Evolutionary conservation across 768 basidiomycete genomes (phyloP).

Genomic region (Mycena vitilis): DNA sequence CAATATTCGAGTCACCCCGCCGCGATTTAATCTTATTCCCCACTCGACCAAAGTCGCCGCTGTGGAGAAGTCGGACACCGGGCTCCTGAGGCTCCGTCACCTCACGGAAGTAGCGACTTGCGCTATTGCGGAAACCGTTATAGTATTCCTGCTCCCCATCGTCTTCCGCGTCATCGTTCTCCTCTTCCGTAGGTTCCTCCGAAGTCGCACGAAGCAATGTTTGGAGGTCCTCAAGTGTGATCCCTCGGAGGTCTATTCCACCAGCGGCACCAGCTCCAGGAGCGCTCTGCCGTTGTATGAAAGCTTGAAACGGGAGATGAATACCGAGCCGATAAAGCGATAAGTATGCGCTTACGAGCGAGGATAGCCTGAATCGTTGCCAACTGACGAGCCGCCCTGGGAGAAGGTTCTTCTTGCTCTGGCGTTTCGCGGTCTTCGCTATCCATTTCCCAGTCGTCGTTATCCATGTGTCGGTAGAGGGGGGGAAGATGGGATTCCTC

Average conservation of each 20-base stretch:
- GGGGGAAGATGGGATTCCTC: slow-evolving; percentile 1
- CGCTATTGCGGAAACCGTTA: slow-evolving; percentile 26
- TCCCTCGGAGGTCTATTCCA: slow-evolving; percentile 23
- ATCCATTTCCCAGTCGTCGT: slow-evolving; percentile 49
- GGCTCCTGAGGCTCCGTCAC: slow-evolving; percentile 69
- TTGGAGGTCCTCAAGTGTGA: slow-evolving; percentile 43
- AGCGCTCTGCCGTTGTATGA: slow-evolving; percentile 23
- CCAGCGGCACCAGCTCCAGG: neutral
- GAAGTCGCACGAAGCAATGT: slow-evolving; percentile 34
- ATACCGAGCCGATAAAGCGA: neutral
- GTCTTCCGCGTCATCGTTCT: slow-evolving; percentile 53
- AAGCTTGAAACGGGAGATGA: slow-evolving; percentile 16
- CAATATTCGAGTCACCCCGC: slow-evolving; percentile 58
- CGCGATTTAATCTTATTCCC: slow-evolving; percentile 59
- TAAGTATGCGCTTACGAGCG: slow-evolving; percentile 14
- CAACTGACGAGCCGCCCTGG: slow-evolving; percentile 31
- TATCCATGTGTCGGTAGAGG: slow-evolving; percentile 32
- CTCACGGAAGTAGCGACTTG: slow-evolving; percentile 47
- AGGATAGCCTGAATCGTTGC: slow-evolving; percentile 31
- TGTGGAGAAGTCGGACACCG: slow-evolving; percentile 73
- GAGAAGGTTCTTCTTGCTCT: slow-evolving; percentile 28
- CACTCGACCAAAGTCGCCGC: slow-evolving; percentile 85
- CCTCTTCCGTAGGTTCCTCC: slow-evolving; percentile 34
- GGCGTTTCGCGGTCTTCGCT: slow-evolving; percentile 39
- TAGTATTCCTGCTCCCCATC: slow-evolving; percentile 49